A percentile compares a stretch with the other conserved stretches of the same genome.
phyloP scores from a whole-genome alignment of 768 basidiomycete species.

The Collybia sp. region DNA sequence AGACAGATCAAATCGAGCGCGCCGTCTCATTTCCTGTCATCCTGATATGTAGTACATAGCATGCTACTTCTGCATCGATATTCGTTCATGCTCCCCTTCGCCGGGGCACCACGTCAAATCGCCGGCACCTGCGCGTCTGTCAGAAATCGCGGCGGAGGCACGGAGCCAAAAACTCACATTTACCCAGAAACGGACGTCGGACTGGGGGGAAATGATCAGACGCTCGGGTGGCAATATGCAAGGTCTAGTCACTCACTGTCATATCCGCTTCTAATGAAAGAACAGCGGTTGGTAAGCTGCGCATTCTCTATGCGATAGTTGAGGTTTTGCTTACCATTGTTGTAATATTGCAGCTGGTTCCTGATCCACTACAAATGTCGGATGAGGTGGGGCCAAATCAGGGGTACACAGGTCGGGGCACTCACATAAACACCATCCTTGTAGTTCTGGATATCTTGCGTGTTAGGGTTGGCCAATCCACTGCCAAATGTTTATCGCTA shows the following conservation, averaged over 20 bases:
- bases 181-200: constrained; percentile 4
- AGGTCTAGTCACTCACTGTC: constrained; percentile 1
- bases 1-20: too few relatives aligned
- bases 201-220: neutral
- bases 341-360: constrained; percentile 7
- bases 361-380: constrained; percentile 4
- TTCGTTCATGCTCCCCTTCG: too few relatives aligned
- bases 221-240: neutral
- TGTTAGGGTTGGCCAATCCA: constrained; percentile 8
- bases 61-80: too few relatives aligned
- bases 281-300: too few relatives aligned
- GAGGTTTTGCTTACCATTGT: constrained; percentile 4
- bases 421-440: constrained; percentile 8
- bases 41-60: too few relatives aligned
- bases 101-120: too few relatives aligned
- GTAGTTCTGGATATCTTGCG: constrained; percentile 8
- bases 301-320: too few relatives aligned
- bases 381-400: neutral
- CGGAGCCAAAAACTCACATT: neutral
- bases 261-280: neutral
- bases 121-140: too few relatives aligned
- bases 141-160: too few relatives aligned
- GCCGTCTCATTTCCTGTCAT: too few relatives aligned
- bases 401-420: neutral
- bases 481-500: neutral